Conservation (phyloP, 2,329 filamentous ascomycete genomes). For the Stromatinia cepivora region DNA sequence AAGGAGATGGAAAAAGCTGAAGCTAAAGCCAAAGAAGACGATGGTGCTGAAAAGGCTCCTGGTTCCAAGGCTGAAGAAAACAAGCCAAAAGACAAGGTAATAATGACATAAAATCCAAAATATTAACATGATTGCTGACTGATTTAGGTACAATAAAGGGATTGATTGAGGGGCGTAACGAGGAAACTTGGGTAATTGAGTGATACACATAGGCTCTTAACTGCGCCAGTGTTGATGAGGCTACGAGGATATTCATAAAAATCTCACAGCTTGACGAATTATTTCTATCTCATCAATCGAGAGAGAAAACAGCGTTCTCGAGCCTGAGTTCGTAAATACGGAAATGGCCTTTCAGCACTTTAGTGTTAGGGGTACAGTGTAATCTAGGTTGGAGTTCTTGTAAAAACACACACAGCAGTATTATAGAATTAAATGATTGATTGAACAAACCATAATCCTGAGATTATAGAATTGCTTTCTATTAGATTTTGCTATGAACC, state of each 20-base stretch:
- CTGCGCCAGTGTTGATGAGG: conserved; percentile 11
- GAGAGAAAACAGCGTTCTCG: conserved; percentile 13
- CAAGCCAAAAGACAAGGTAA: conserved; percentile 28
- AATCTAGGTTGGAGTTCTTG: conserved; percentile 36
- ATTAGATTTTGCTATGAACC: background rate
- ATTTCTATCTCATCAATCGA: conserved; percentile 4
- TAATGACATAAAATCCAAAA: conserved; percentile 15
- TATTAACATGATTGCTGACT: background rate
- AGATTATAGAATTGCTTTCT: background rate
- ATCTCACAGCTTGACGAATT: conserved; percentile 11
- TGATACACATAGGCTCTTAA: conserved; percentile 15
- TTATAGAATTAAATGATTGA: conserved; percentile 19
- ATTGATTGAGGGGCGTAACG: conserved; percentile 13
- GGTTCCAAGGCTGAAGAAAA: conserved; percentile 12
- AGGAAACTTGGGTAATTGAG: conserved; percentile 20
- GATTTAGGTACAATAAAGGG: conserved; percentile 19
- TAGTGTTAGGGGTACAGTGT: conserved; percentile 26
- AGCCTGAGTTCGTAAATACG: conserved; percentile 30
- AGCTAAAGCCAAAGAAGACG: conserved; percentile 11
- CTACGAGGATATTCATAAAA: conserved; percentile 19
- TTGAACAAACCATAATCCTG: background rate
- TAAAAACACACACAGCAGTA: conserved; percentile 31
- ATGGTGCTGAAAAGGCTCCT: conserved; percentile 22
- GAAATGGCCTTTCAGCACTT: conserved; percentile 25
- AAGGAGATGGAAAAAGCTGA: conserved; percentile 37